phyloP scores from a whole-genome alignment of 306 rosid species.

The Prunus padus region DNA sequence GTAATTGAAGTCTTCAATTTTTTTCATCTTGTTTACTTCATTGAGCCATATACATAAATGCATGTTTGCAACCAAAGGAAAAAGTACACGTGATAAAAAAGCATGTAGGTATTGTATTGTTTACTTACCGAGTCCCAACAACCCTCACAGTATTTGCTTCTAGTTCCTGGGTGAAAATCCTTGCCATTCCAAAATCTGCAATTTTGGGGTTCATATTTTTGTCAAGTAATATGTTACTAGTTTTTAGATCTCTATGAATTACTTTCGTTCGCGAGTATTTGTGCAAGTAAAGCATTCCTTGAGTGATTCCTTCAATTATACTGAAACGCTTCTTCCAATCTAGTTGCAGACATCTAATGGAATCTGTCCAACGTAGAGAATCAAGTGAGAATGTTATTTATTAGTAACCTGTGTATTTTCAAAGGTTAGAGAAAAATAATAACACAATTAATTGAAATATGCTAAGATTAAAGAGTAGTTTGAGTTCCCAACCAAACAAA shows the following conservation, averaged over 20 bases:
- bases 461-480: not conserved
- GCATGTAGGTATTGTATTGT: not conserved
- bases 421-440: no score
- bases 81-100: no score
- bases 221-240: conserved; percentile 19
- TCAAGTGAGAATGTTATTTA: no score
- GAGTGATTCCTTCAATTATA: conserved; percentile 12
- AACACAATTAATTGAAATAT: not conserved
- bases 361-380: not conserved
- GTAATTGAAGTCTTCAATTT: not conserved
- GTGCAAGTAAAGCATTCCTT: conserved; percentile 19
- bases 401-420: no score
- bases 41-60: no score
- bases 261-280: conserved; percentile 1
- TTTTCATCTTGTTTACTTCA: not conserved
- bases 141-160: conserved; percentile 7
- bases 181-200: conserved; percentile 1
- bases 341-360: not conserved
- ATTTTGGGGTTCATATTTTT: conserved; percentile 1
- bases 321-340: conserved; percentile 2
- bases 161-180: conserved; percentile 5
- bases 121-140: conserved; percentile 36
- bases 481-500: not conserved
- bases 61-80: no score
- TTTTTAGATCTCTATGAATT: conserved; percentile 12